These are phyloP conservation scores for Elsinoe arachidis DNA, from an alignment of 2,329 filamentous ascomycete species.

Conservation along the genomic window DNA sequence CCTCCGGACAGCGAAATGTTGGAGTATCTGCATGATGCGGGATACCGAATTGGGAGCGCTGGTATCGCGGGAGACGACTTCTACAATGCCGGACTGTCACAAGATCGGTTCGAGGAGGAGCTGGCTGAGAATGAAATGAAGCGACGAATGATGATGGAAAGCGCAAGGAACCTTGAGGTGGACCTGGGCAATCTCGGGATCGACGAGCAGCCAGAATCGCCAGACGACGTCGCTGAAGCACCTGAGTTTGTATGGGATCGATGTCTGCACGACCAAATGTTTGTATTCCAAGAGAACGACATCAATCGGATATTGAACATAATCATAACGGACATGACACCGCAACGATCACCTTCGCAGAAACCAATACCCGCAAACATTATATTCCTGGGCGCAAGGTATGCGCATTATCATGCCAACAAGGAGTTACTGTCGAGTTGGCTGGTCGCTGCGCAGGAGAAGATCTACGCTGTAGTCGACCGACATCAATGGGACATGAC, in stretches of 20 bases:
- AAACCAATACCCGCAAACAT: conserved; percentile 97
- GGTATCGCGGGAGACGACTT: conserved; percentile 75
- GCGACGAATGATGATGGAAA: conserved; percentile 98
- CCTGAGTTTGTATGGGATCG: conserved; percentile 95
- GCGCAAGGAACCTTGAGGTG: conserved; percentile 90
- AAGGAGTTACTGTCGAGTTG: conserved; percentile 73
- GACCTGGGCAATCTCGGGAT: conserved; percentile 92
- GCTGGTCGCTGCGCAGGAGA: conserved; percentile 79
- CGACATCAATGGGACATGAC: conserved; percentile 98
- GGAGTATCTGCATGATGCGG: conserved; percentile 87
- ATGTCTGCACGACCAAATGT: conserved; percentile 97
- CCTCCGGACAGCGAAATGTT: conserved; percentile 94
- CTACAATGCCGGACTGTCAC: conserved; percentile 83
- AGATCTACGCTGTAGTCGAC: conserved; percentile 96
- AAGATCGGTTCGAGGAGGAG: conserved; percentile 93
- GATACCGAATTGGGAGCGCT: conserved; percentile 76
- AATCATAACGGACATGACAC: conserved; percentile 96
- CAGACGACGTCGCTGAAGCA: conserved; percentile 76
- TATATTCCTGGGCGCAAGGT: conserved; percentile 87
- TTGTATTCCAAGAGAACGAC: conserved; percentile 94
- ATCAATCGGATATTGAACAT: conserved; percentile 87
- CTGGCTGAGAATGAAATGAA: conserved; percentile 95
- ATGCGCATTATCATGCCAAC: conserved; percentile 93
- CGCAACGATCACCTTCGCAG: conserved; percentile 88
- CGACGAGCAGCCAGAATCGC: conserved; percentile 87